Evolutionary conservation across 805 yeast genomes (phyloP).

Genomic region (Huiozyma naganishii): DNA sequence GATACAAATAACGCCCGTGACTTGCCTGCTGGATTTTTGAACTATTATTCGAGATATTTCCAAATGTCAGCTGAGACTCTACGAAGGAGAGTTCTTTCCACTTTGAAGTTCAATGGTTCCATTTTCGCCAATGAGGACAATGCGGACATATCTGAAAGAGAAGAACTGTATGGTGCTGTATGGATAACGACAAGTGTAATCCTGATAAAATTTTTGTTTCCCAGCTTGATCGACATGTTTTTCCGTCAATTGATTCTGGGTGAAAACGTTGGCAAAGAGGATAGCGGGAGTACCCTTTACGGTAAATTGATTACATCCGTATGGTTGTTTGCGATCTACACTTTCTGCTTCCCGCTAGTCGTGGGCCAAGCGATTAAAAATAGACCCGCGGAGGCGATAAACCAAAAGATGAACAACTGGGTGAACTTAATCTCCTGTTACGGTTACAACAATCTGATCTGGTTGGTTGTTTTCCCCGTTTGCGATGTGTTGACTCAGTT

Average conservation of each 20-base stretch:
- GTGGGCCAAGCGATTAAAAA: constrained; percentile 35
- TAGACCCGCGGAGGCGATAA: not conserved
- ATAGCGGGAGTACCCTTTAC: constrained; percentile 40
- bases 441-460: constrained; percentile 73
- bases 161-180: constrained; percentile 76
- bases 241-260: constrained; percentile 40
- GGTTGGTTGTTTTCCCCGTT: constrained; percentile 70
- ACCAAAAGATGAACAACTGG: constrained; percentile 2
- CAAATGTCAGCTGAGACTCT: constrained; percentile 9
- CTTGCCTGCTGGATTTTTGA: constrained; percentile 17
- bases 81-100: constrained; percentile 6
- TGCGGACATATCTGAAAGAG: constrained; percentile 5
- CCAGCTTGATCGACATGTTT: constrained; percentile 58
- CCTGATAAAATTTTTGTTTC: constrained; percentile 51
- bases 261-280: constrained; percentile 1
- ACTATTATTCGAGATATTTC: constrained; percentile 19
- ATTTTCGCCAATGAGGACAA: constrained; percentile 12
- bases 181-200: constrained; percentile 86
- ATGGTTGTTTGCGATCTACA: constrained; percentile 65
- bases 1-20: not conserved
- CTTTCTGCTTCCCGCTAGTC: constrained; percentile 49
- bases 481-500: constrained; percentile 6
- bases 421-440: constrained; percentile 55
- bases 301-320: constrained; percentile 57
- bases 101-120: constrained; percentile 11